A percentile compares a stretch with the other conserved stretches of the same genome.
phyloP scores from a whole-genome alignment of 1,284 basidiomycete genomes.

The Athelia sp. region DNA sequence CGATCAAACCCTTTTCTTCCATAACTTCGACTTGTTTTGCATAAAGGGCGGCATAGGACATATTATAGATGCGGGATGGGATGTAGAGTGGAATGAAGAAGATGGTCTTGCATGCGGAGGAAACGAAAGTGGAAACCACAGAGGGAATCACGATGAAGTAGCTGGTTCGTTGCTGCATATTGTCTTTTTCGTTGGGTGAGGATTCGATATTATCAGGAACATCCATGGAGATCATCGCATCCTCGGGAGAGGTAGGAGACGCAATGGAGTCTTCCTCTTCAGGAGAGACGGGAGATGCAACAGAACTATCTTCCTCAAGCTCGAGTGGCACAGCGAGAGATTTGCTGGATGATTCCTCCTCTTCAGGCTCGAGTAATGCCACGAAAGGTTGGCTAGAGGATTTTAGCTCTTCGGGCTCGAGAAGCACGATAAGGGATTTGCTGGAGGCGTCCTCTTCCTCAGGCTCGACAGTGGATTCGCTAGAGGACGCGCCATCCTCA shows the following conservation, averaged over 20 bases:
- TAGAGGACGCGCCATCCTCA: neutral
- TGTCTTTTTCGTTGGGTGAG: conserved; percentile 10
- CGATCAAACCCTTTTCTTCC: neutral
- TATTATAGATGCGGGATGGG: conserved; percentile 32
- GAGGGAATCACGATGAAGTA: conserved; percentile 27
- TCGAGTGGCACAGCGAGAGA: too few species aligned
- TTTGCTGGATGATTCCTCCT: too few species aligned
- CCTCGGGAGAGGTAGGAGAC: conserved; percentile 8
- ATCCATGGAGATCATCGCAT: conserved; percentile 34
- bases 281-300: too few species aligned
- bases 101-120: conserved; percentile 39
- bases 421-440: too few species aligned
- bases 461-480: too few species aligned
- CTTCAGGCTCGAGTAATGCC: too few species aligned
- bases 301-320: too few species aligned
- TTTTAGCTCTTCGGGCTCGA: too few species aligned
- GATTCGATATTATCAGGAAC: conserved; percentile 12
- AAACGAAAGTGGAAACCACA: conserved; percentile 33
- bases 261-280: conserved; percentile 20
- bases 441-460: too few species aligned
- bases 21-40: conserved; percentile 7
- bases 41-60: conserved; percentile 27
- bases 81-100: conserved; percentile 41
- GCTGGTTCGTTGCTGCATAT: neutral
- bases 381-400: too few species aligned